phyloP scores from a whole-genome alignment of 805 yeast genomes.

The Ogataea pilisensis region DNA sequence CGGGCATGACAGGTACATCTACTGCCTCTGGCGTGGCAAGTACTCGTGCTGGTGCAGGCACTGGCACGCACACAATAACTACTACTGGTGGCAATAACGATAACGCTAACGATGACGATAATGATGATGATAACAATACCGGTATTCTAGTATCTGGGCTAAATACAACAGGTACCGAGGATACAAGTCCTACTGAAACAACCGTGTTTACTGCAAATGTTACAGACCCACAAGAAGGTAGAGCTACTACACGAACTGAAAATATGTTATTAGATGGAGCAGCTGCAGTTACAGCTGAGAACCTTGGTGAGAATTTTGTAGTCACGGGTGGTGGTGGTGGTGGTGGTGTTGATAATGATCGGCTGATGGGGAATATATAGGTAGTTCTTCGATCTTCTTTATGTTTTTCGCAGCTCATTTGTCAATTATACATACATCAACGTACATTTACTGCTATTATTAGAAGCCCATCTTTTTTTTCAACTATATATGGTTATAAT shows the following conservation, averaged over 20 bases:
- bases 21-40: not conserved
- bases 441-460: not conserved
- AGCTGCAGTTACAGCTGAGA: too few species aligned
- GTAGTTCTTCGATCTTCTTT: not conserved
- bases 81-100: not conserved
- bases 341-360: not conserved
- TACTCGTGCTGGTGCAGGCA: not conserved
- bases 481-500: too few species aligned
- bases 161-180: not conserved
- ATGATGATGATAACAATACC: too few species aligned
- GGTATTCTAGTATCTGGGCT: too few species aligned
- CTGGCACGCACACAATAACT: too few species aligned
- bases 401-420: too few species aligned
- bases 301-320: too few species aligned
- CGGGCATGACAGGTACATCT: slow-evolving; percentile 4
- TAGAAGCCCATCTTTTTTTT: too few species aligned
- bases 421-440: too few species aligned
- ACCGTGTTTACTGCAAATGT: not conserved
- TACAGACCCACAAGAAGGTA: not conserved
- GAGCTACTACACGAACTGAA: not conserved
- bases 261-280: not conserved
- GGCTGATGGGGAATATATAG: not conserved
- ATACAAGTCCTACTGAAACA: not conserved
- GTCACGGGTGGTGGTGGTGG: not conserved
- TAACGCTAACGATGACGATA: not conserved